Conservation (phyloP, 768 basidiomycete species). For the Calocybe indica region DNA sequence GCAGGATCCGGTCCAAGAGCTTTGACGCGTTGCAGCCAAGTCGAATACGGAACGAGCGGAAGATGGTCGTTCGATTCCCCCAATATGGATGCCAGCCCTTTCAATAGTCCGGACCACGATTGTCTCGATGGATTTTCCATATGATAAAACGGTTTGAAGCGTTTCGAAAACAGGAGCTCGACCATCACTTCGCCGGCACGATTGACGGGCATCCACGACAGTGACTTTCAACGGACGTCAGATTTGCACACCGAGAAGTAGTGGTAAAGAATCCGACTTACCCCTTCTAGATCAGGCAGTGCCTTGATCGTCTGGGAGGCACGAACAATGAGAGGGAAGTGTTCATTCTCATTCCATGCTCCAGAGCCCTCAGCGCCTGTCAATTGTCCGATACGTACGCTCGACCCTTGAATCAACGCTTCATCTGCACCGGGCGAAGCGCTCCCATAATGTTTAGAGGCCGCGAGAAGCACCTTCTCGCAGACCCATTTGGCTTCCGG, state of each 20-base stretch:
- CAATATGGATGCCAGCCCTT: conserved; percentile 18
- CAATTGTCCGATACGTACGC: conserved; percentile 30
- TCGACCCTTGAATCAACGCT: conserved; percentile 15
- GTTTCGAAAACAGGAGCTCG: conserved; percentile 25
- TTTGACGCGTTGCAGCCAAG: conserved; percentile 23
- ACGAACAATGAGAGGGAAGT: conserved; percentile 28
- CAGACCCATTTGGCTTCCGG: conserved; percentile 34
- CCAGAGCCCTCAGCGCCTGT: conserved; percentile 29
- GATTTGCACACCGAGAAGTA: not conserved
- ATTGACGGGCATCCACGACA: conserved; percentile 32
- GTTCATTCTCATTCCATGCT: conserved; percentile 31
- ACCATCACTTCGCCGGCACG: conserved; percentile 20
- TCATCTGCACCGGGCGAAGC: conserved; percentile 7
- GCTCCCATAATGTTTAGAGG: conserved; percentile 20
- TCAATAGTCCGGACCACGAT: conserved; percentile 24
- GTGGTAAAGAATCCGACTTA: conserved; percentile 8
- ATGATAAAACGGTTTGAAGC: conserved; percentile 24
- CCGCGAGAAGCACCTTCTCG: conserved; percentile 22
- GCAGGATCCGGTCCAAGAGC: conserved; percentile 18
- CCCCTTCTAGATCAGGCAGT: conserved; percentile 23
- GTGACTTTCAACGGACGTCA: conserved; percentile 14
- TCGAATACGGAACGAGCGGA: conserved; percentile 17
- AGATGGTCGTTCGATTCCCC: conserved; percentile 12
- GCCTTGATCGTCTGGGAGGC: conserved; percentile 20
- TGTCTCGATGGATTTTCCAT: conserved; percentile 31